These are phyloP conservation scores for Phyllosticta capitalensis DNA, from an alignment of 2,329 filamentous ascomycete species.

Conservation along the genomic window DNA sequence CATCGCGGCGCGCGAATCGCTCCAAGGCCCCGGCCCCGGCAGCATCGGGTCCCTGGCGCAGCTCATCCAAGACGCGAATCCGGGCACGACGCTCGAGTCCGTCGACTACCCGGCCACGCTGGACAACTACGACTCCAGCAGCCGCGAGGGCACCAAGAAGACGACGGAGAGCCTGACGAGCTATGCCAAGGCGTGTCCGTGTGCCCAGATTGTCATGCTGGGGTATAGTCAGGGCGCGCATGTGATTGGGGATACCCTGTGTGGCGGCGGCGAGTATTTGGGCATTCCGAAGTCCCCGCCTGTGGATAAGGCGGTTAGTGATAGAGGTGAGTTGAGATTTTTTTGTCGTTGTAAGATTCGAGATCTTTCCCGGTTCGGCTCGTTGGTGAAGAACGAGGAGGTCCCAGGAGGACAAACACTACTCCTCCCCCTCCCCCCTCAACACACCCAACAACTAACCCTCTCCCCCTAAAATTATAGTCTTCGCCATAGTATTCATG, in stretches of 20 bases:
- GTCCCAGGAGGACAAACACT: too few relatives aligned
- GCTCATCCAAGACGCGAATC: background rate
- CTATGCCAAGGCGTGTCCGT: slow-evolving; percentile 16
- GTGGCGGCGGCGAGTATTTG: slow-evolving; percentile 3
- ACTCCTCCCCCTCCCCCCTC: background rate
- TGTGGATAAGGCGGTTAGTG: background rate
- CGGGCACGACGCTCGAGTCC: slow-evolving; percentile 2
- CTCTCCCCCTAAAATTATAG: background rate
- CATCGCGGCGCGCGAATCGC: slow-evolving; percentile 1
- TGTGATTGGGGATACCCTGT: slow-evolving; percentile 22
- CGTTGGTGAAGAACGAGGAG: background rate
- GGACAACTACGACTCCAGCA: background rate
- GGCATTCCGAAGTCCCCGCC: background rate
- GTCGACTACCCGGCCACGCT: slow-evolving; percentile 4
- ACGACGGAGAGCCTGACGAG: background rate
- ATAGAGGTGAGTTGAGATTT: background rate
- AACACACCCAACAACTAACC: background rate
- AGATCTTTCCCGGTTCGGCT: too few relatives aligned
- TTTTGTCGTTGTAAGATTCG: too few relatives aligned
- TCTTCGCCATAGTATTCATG: background rate
- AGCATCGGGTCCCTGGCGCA: background rate
- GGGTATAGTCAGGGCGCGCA: slow-evolving; percentile 26
- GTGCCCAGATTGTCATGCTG: slow-evolving; percentile 20
- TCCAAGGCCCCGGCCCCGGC: background rate
- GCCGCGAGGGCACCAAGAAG: background rate